Base-by-base conservation (phyloP, 2,329 filamentous ascomycete genomes). In the Diaporthe destruens region DNA sequence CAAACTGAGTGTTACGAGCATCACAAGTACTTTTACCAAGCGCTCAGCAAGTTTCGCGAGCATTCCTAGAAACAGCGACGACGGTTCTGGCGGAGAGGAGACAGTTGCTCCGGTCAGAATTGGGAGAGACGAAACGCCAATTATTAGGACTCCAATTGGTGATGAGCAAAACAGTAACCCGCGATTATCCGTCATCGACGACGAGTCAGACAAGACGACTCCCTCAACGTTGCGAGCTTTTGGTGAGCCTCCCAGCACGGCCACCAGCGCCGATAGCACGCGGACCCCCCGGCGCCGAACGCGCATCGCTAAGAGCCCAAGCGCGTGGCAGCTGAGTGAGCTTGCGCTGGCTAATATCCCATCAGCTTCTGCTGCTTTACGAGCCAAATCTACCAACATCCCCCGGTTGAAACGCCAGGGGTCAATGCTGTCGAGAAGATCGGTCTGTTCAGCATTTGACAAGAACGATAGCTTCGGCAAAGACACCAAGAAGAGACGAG, bases 1-100 rank as follows among this genome's bases (percentile, higher is more conserved):
- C 68, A 97, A 95, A 80, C 87, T 98, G 75, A 97, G 94, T 81
- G 92, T 94, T 78, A 92, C 92, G 63, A 95, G 92, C 80, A 92
- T 96, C 75, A 88, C 93, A 18, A 92, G 89, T 76, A 92, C 92
- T 61, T 95, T 97, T 79, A 89, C 90, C 49, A 93, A 92, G 76
- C 90, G 92, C 72, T 93, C 93, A 0, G 86, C 85, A 51, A 93
- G 91, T 75, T 77, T 86, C 57, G 82, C 83, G 20, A 83, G 80
- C 69, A 75, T 84, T 44, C 74, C 76, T 69, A 80, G 77, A 59
- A 78, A 76, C 66, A 74, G 76, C 39, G 80, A 80, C 36, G 81
- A 82, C 16, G 79, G 78, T 12, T 77, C 77, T 49, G 51, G 23
- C 47, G 71, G 68, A 32, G 72, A 74, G 32, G 71, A n/a, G 23